phyloP scores from a whole-genome alignment of 73 alveolate species.

The Symbiodinium pilosum region DNA sequence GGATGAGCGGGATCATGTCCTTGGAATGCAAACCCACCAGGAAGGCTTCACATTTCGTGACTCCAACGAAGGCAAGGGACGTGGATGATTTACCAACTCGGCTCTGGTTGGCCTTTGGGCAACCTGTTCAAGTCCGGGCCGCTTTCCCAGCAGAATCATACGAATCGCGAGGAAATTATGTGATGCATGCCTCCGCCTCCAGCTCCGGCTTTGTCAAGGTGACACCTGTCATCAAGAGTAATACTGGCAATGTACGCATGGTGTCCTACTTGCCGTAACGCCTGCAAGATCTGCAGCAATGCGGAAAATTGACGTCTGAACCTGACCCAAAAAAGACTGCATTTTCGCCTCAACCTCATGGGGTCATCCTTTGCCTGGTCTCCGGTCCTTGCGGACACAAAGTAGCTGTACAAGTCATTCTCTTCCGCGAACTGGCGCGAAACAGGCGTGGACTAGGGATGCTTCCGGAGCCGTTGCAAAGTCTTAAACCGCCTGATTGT shows the following conservation, averaged over 20 bases:
- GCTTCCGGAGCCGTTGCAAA: too few relatives aligned
- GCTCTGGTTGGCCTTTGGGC: conserved; percentile 72
- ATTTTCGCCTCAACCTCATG: not conserved
- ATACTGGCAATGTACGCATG: not conserved
- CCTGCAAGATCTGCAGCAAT: conserved; percentile 98
- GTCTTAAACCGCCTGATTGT: conserved; percentile 77
- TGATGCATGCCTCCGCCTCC: conserved; percentile 13
- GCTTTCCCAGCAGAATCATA: not conserved
- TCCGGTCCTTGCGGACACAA: conserved; percentile 97
- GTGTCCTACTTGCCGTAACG: conserved; percentile 31
- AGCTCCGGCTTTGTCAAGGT: conserved; percentile 83
- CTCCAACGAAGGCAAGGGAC: too few relatives aligned
- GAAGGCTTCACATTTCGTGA: not conserved
- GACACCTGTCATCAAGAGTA: conserved; percentile 4
- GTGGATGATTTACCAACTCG: conserved; percentile 53
- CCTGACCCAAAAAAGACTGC: conserved; percentile 52
- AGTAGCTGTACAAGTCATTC: conserved; percentile 94
- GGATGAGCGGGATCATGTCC: conserved; percentile 86
- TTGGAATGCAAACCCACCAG: not conserved
- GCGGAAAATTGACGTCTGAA: conserved; percentile 96
- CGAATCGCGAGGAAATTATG: too few relatives aligned
- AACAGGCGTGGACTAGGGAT: too few relatives aligned
- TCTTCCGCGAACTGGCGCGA: conserved; percentile 94
- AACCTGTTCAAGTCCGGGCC: not conserved
- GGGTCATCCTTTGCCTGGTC: conserved; percentile 81